Evolutionary conservation across 257 asterid species (phyloP).

Genomic region (Jacaranda mimosifolia): DNA sequence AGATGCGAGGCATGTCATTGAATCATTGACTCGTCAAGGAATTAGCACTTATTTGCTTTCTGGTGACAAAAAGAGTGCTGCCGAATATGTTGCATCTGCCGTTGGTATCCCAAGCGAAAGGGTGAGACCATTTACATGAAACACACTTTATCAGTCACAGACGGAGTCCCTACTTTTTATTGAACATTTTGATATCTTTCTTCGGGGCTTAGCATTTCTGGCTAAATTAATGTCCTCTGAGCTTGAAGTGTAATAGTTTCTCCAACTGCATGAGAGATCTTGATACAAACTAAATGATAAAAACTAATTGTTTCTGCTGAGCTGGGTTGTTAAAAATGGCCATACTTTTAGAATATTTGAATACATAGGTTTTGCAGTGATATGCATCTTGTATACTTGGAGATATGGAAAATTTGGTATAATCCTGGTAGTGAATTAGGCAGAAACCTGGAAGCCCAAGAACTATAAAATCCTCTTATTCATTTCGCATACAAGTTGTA

Average conservation of each 20-base stretch:
- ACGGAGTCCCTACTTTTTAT: slow-evolving; percentile 10
- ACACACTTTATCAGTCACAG: background rate
- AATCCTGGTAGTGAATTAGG: slow-evolving; percentile 5
- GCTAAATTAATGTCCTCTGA: background rate
- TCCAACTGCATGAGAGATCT: no score
- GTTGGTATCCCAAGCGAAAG: slow-evolving; percentile 95
- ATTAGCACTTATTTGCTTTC: slow-evolving; percentile 85
- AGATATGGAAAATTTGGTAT: slow-evolving; percentile 6
- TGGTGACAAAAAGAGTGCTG: slow-evolving; percentile 94
- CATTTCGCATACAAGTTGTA: background rate
- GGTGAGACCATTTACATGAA: slow-evolving; percentile 53
- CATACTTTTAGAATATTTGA: background rate
- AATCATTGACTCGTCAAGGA: slow-evolving; percentile 84
- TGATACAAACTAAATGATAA: background rate
- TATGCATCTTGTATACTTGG: background rate
- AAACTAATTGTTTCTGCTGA: slow-evolving; percentile 16
- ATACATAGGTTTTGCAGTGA: background rate
- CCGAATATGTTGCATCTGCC: slow-evolving; percentile 93
- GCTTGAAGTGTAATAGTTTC: background rate
- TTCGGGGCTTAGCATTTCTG: no score
- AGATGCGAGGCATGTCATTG: slow-evolving; percentile 84
- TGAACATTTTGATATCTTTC: background rate
- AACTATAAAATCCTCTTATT: slow-evolving; percentile 6
- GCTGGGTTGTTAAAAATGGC: background rate
- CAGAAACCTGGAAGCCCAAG: slow-evolving; percentile 19